Evolutionary conservation across 805 yeast species (phyloP).

Genomic region (Candida pseudofarinosa): DNA sequence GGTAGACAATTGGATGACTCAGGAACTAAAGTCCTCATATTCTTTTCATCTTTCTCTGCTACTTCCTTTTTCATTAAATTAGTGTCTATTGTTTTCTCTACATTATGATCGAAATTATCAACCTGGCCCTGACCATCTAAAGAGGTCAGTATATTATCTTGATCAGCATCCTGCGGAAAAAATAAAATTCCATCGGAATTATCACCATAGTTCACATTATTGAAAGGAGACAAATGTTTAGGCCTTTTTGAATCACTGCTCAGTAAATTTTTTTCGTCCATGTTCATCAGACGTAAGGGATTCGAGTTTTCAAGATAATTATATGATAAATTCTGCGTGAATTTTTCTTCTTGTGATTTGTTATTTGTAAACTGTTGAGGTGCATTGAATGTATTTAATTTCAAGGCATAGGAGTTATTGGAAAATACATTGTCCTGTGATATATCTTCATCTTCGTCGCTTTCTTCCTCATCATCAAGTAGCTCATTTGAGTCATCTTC

Average conservation of each 20-base stretch:
- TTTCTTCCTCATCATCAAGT: conserved; percentile 7
- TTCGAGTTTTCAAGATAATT: too few species aligned
- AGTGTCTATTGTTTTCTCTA: neutral
- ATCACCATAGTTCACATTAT: neutral
- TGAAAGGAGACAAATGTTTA: neutral
- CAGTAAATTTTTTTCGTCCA: too few species aligned
- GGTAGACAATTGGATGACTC: conserved; percentile 61
- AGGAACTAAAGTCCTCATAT: neutral
- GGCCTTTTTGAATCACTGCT: too few species aligned
- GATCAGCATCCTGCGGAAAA: neutral
- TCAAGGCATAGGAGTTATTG: conserved; percentile 22
- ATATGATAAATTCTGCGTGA: too few species aligned
- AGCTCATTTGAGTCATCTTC: conserved; percentile 8
- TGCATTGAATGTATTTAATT: conserved; percentile 21
- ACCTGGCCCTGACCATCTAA: neutral
- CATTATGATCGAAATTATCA: neutral
- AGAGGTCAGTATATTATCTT: neutral
- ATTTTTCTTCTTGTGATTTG: too few species aligned
- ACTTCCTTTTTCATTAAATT: neutral
- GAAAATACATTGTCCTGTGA: conserved; percentile 33
- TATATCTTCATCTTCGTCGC: conserved; percentile 23
- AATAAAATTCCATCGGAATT: neutral
- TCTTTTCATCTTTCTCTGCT: conserved; percentile 5
- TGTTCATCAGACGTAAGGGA: too few species aligned
- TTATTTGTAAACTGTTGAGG: too few species aligned